Evolutionary conservation across 1,139 yeast species (phyloP).

Genomic region (Blastobotrys petasosporus): DNA sequence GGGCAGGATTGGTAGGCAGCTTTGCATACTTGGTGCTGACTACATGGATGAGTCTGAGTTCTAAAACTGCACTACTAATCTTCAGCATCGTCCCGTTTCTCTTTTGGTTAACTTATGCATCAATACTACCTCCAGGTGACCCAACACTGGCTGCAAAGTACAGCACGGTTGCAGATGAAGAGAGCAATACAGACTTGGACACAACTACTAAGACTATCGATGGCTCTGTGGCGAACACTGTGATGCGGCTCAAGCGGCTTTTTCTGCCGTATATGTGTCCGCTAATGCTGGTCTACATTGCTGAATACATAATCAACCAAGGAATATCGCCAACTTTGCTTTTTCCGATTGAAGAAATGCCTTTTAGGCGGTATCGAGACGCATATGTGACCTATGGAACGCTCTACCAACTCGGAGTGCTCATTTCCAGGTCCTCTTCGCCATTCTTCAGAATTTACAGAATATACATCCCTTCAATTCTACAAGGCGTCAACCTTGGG

Average conservation of each 20-base stretch:
- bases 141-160: slow-evolving; percentile 10
- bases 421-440: slow-evolving; percentile 80
- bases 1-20: slow-evolving; percentile 85
- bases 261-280: slow-evolving; percentile 75
- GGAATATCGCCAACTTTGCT: slow-evolving; percentile 84
- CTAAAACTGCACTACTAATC: slow-evolving; percentile 41
- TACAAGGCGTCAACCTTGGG: slow-evolving; percentile 64
- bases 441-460: slow-evolving; percentile 52
- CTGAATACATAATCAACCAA: slow-evolving; percentile 86
- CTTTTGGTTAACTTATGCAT: slow-evolving; percentile 20
- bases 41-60: slow-evolving; percentile 45
- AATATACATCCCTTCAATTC: slow-evolving; percentile 54
- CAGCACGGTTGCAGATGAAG: neutral
- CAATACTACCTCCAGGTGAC: slow-evolving; percentile 18
- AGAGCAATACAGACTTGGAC: neutral
- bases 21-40: slow-evolving; percentile 51
- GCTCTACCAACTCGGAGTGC: slow-evolving; percentile 86
- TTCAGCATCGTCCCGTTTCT: slow-evolving; percentile 37
- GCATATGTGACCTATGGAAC: slow-evolving; percentile 93
- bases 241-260: slow-evolving; percentile 44
- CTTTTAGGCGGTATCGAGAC: slow-evolving; percentile 70
- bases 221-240: slow-evolving; percentile 26
- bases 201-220: neutral
- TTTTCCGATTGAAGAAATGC: slow-evolving; percentile 65
- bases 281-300: slow-evolving; percentile 69